Evolutionary conservation across 2,329 filamentous ascomycete species (phyloP).

Genomic region (Sporothrix euskadiensis): DNA sequence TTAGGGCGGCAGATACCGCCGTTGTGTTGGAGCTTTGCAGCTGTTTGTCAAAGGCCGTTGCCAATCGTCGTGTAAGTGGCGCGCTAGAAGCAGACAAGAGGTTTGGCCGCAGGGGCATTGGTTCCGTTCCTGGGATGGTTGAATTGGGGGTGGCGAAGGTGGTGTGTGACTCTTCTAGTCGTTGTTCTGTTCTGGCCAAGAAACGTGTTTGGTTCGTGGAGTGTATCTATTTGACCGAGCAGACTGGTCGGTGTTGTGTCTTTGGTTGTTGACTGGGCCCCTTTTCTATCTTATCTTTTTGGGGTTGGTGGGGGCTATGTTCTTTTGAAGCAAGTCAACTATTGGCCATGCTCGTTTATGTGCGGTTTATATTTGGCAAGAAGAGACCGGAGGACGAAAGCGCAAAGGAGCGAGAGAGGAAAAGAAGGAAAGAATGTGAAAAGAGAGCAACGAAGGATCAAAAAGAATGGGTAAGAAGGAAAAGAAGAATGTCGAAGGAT

Average conservation of each 20-base stretch:
- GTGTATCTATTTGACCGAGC: background rate
- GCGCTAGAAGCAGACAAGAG: background rate
- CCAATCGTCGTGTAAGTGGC: slow-evolving; percentile 1
- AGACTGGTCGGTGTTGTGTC: background rate
- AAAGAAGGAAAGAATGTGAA: background rate
- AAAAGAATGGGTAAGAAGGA: background rate
- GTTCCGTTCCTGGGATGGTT: background rate
- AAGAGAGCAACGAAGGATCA: background rate
- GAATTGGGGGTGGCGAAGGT: background rate
- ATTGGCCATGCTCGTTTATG: background rate
- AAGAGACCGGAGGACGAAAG: background rate
- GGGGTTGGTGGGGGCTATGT: background rate
- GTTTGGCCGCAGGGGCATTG: background rate
- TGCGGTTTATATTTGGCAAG: background rate
- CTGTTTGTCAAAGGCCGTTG: background rate
- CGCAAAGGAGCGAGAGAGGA: background rate
- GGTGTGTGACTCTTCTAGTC: background rate
- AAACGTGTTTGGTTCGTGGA: background rate
- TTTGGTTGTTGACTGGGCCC: background rate
- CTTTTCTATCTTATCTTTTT: slow-evolving; percentile 1
- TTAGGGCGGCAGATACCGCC: background rate
- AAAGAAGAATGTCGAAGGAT: background rate
- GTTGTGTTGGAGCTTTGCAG: background rate
- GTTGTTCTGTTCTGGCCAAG: background rate
- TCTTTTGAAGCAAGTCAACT: background rate